These are phyloP conservation scores for Zymoseptoria tritici DNA, from an alignment of 2,329 filamentous ascomycete species.

Conservation along the genomic window DNA sequence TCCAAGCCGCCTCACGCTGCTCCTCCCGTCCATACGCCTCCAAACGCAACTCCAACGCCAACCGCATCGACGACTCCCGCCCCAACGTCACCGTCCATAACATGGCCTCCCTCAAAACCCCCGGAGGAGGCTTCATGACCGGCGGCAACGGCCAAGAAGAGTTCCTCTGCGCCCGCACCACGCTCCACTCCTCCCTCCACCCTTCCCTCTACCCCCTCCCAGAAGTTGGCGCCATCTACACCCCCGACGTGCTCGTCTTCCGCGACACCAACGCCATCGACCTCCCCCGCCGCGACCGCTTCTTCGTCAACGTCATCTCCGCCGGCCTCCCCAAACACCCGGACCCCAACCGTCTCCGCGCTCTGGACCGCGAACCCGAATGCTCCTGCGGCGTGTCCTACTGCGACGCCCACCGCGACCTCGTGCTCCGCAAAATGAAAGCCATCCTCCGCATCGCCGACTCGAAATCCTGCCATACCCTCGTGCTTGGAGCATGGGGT, in stretches of 20 bases:
- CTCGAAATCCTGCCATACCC: conserved; percentile 38
- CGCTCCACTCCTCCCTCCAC: conserved; percentile 50
- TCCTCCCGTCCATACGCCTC: conserved; percentile 18
- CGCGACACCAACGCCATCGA: conserved; percentile 37
- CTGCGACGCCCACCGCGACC: conserved; percentile 43
- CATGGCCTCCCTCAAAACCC: conserved; percentile 56
- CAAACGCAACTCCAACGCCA: conserved; percentile 13
- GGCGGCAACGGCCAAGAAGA: conserved; percentile 57
- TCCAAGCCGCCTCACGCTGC: conserved; percentile 41
- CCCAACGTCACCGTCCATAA: conserved; percentile 51
- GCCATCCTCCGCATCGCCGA: conserved; percentile 49
- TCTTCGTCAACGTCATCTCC: conserved; percentile 52
- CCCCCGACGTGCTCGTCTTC: conserved; percentile 54
- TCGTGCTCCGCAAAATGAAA: conserved; percentile 50
- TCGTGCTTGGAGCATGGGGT: conserved; percentile 59
- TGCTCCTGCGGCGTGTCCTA: conserved; percentile 35
- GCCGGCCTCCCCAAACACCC: conserved; percentile 55
- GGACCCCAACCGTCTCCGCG: conserved; percentile 36
- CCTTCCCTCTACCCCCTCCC: conserved; percentile 55
- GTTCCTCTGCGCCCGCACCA: conserved; percentile 54
- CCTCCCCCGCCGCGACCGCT: conserved; percentile 44
- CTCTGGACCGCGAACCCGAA: conserved; percentile 25
- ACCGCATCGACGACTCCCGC: conserved; percentile 18
- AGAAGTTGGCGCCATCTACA: conserved; percentile 50
- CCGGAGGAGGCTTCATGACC: conserved; percentile 54